Evolutionary conservation across 768 basidiomycete species (phyloP).

Genomic region (Pleurotus pulmonarius): DNA sequence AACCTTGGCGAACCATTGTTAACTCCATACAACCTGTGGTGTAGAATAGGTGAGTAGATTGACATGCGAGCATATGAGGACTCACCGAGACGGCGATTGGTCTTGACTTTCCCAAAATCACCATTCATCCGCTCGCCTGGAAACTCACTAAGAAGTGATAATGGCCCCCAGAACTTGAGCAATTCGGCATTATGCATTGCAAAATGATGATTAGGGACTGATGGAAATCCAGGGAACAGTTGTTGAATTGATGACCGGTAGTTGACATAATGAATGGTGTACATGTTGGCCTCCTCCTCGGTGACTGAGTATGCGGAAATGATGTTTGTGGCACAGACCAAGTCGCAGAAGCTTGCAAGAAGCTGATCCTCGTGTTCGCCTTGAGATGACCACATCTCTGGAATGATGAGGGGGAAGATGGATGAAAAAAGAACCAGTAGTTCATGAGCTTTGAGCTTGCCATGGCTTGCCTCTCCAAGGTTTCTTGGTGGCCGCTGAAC

Average conservation of each 20-base stretch:
- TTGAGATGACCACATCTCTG: conserved; percentile 22
- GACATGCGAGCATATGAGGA: background rate
- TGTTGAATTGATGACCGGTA: conserved; percentile 16
- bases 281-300: conserved; percentile 19
- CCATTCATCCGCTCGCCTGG: conserved; percentile 27
- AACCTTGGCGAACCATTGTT: conserved; percentile 10
- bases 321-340: conserved; percentile 23
- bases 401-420: conserved; percentile 26
- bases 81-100: conserved; percentile 17
- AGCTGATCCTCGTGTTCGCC: conserved; percentile 5
- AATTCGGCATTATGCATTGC: conserved; percentile 26
- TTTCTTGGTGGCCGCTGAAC: conserved; percentile 23
- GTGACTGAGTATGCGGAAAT: conserved; percentile 19
- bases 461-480: conserved; percentile 26
- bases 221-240: conserved; percentile 17
- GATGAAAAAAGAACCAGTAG: conserved; percentile 21
- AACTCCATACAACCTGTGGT: conserved; percentile 10
- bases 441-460: conserved; percentile 29
- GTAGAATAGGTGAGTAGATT: background rate
- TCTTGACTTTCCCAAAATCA: conserved; percentile 18
- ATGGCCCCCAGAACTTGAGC: conserved; percentile 27
- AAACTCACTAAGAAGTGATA: conserved; percentile 26
- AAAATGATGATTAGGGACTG: conserved; percentile 28
- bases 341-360: conserved; percentile 19
- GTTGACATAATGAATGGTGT: conserved; percentile 16